Evolutionary conservation across 148 eudicot genomes (phyloP), one percentile per base, ranked within the genome.

Genomic region (Fagopyrum tataricum): DNA sequence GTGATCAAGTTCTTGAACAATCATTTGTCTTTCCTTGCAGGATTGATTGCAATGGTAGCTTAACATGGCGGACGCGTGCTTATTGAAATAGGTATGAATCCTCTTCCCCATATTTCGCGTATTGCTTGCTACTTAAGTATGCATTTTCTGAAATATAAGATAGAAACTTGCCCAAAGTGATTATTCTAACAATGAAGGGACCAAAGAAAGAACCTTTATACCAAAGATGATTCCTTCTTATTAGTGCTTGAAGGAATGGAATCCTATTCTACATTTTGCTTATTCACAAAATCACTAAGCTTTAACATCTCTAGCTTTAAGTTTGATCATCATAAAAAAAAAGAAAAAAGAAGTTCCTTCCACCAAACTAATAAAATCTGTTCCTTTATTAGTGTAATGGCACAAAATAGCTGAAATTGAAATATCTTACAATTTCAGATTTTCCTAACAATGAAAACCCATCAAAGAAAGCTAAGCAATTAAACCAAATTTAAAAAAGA

Each of bases 151-250:
- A 7, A 61, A 24, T 61, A 9, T 5, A 9, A 26, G 39, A 26
- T 61, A 23, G 10, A 59, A 21, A 59, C 12, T 26, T 24, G 14
- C 40, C 40, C 31, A 59, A 59, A 59, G 39, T 64, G 43, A 64
- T 64, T 64, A 43, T 37, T 58, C 13, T 58, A 21, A 7, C 64
- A 21, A 55, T 18, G 61, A 6, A 55, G 24, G 61, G 61, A 8
- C 10, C 44, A 64, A 64, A 64, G 43, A n/a, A 64, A 64, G 18
- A 61, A 14, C 31, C 69, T 64, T 64, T 64, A 64, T 61, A 31
- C 67, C 41, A 2, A 61, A 61, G 39, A 64, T 64, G 43, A 64
- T 64, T 64, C 69, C 69, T 64, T 64, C 44, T 64, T 37, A 64
- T 39, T 64, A 10, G 69, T 64, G 69, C 69, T 64, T 37, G 6